phyloP scores from a whole-genome alignment of 345 rosid genomes.

The Carallia brachiata region DNA sequence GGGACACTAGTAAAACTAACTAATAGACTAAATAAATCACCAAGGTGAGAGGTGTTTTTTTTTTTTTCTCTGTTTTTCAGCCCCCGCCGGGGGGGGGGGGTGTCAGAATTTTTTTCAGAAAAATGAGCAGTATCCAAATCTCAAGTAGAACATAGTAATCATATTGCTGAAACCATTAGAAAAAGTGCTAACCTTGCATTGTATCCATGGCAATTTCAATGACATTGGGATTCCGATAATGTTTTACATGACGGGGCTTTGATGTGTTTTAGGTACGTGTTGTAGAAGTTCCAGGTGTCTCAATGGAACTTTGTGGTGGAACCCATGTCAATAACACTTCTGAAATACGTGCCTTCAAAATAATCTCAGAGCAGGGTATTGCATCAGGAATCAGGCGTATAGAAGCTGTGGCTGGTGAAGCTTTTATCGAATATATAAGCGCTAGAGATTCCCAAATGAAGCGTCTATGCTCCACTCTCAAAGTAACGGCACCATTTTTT shows the following conservation, averaged over 20 bases:
- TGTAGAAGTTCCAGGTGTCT: constrained; percentile 97
- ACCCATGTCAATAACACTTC: constrained; percentile 88
- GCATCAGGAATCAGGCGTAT: constrained; percentile 93
- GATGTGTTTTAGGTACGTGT: constrained; percentile 69
- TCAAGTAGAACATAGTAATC: neutral
- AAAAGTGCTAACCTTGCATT: neutral
- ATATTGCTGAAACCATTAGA: neutral
- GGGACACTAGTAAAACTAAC: no score
- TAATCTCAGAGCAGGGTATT: constrained; percentile 93
- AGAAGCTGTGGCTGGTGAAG: constrained; percentile 97
- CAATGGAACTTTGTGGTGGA: constrained; percentile 99
- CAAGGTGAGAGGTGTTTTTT: no score
- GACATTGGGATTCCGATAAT: no score
- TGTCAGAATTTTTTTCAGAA: neutral
- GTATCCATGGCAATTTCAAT: neutral
- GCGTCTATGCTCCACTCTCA: constrained; percentile 77
- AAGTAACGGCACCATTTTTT: constrained; percentile 40
- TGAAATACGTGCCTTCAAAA: constrained; percentile 88
- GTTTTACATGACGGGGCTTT: neutral
- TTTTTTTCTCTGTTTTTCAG: no score
- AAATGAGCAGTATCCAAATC: neutral
- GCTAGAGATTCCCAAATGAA: constrained; percentile 73
- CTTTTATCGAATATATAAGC: constrained; percentile 79
- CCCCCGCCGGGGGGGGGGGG: no score
- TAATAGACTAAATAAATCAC: no score